These are phyloP conservation scores for Laetiporus sulphureus DNA, from an alignment of 1,284 basidiomycete species.

Conservation along the genomic window DNA sequence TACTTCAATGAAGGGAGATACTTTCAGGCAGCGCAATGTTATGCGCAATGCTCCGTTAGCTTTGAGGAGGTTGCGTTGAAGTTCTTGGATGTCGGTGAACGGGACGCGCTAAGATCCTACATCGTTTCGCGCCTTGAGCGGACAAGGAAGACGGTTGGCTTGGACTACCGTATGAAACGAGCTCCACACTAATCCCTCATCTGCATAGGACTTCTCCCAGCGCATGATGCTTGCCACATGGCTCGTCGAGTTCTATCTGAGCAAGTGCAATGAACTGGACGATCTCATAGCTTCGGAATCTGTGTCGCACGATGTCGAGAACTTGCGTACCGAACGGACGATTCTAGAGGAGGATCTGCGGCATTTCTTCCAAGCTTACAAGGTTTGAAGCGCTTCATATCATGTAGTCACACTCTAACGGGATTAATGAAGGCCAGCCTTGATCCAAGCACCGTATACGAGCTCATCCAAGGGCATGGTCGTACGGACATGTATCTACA, in stretches of 20 bases:
- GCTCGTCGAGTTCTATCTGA: conserved; percentile 96
- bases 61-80: conserved; percentile 93
- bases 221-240: conserved; percentile 98
- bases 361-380: conserved; percentile 91
- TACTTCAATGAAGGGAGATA: conserved; percentile 79
- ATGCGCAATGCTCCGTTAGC: conserved; percentile 80
- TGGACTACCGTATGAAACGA: too few relatives aligned
- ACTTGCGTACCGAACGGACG: conserved; percentile 72
- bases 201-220: conserved; percentile 76
- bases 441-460: conserved; percentile 82
- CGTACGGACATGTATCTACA: conserved; percentile 89
- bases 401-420: too few relatives aligned
- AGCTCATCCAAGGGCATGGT: conserved; percentile 90
- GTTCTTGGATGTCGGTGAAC: conserved; percentile 86
- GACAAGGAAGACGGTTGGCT: conserved; percentile 63
- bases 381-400: conserved; percentile 37
- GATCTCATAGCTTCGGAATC: conserved; percentile 84
- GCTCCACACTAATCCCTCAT: neutral
- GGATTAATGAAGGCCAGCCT: conserved; percentile 76
- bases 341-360: conserved; percentile 91
- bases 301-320: conserved; percentile 81
- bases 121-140: conserved; percentile 84
- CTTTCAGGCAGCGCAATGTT: conserved; percentile 89
- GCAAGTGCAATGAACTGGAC: conserved; percentile 94
- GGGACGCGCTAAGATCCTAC: conserved; percentile 91